Evolutionary conservation across 352 stramenopile species (phyloP).

Genomic region (Phytophthora palmivora): DNA sequence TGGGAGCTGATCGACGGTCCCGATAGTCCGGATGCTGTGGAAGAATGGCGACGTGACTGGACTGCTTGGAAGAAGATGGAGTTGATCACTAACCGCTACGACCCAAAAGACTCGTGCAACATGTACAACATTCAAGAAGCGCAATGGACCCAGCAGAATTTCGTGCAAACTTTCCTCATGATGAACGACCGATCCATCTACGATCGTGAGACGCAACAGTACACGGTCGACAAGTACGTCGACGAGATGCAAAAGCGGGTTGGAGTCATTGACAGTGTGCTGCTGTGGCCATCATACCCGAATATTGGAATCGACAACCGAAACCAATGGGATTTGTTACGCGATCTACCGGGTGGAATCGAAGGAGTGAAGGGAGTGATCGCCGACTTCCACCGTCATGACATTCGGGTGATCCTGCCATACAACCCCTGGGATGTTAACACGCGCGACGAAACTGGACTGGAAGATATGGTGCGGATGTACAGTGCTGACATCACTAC

Average conservation of each 20-base stretch:
- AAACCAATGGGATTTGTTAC: slow-evolving; percentile 83
- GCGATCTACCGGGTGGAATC: slow-evolving; percentile 64
- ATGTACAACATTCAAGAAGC: slow-evolving; percentile 72
- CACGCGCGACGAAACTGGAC: slow-evolving; percentile 62
- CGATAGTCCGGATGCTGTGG: slow-evolving; percentile 32
- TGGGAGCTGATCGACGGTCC: slow-evolving; percentile 86
- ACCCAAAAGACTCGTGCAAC: slow-evolving; percentile 57
- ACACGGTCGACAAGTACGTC: slow-evolving; percentile 79
- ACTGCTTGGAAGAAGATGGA: slow-evolving; percentile 75
- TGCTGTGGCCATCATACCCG: slow-evolving; percentile 85
- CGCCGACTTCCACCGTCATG: slow-evolving; percentile 62
- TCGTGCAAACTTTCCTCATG: slow-evolving; percentile 82
- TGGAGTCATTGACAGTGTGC: slow-evolving; percentile 76
- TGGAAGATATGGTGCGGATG: slow-evolving; percentile 68
- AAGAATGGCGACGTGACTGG: slow-evolving; percentile 70
- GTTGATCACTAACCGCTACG: slow-evolving; percentile 69
- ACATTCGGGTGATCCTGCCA: slow-evolving; percentile 74
- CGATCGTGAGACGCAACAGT: slow-evolving; percentile 65
- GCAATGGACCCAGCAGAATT: slow-evolving; percentile 82
- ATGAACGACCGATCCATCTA: slow-evolving; percentile 82
- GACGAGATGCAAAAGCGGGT: slow-evolving; percentile 57
- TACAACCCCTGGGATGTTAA: slow-evolving; percentile 89
- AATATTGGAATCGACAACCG: slow-evolving; percentile 85
- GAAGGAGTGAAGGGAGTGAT: slow-evolving; percentile 55
- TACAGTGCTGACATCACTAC: slow-evolving; percentile 76